Base-by-base conservation (phyloP, 495 filamentous ascomycete genomes). In the Tuber brumale region DNA sequence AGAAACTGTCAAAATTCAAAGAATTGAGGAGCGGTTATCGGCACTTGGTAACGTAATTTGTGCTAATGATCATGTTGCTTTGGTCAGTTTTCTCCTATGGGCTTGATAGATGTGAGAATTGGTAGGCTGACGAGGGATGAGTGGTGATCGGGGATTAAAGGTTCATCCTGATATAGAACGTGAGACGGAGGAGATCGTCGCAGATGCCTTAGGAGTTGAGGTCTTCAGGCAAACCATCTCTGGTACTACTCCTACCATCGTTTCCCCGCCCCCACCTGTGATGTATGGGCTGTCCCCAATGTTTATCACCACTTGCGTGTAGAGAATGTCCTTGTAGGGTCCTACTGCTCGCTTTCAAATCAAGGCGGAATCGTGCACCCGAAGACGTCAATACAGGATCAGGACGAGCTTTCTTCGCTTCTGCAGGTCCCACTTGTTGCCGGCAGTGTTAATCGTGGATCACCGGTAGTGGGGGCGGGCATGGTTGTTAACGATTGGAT, bases 401-500 rank as follows among this genome's bases (percentile, higher is more conserved):
- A 99, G 86, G 95, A 98, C 84, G 95, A 99, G 87, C 91, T 99
- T 77, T 94, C 91, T 77, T 93, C 91, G 79, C 86, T 99, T 82
- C 88, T 99, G 78, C 95, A 98, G 85, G 94, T 99, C 71, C 95
- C 95, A 16, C 89, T 99, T 3, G 95, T 99, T 3, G 95, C 95
- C 0, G 95, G 95, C 44, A 92, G 89, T 81, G 91, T 99, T 35
- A 99, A 99, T 85, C 89, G 95, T 75, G 96, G 95, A 46, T 92
- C 89, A 76, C 89, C 93, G 66, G 94, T 98, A n/a, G 93, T 99
- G 44, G 95, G 95, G 39, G 95, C 95, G 18, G 95, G 95, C 39
- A 97, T 98, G 93, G 95, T 99, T 16, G 95, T 99, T 74, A 99
- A 99, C 83, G 95, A 99, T 86, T 98, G 95, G 95, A 89, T 98